These are phyloP conservation scores for Colletotrichum filicis DNA, from an alignment of 2,329 filamentous ascomycete species.

Conservation along the genomic window DNA sequence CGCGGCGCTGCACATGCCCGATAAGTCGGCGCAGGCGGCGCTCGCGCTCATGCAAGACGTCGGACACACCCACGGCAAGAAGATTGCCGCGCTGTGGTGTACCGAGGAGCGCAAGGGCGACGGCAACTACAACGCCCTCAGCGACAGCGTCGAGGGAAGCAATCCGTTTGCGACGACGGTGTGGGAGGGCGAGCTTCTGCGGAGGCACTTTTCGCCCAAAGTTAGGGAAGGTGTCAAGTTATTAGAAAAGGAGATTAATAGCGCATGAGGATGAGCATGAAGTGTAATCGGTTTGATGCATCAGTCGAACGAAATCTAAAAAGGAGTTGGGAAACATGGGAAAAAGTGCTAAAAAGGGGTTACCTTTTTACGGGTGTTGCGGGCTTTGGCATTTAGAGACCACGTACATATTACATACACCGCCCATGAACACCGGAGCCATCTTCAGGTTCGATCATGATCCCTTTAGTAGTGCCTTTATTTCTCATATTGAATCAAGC, in stretches of 20 bases:
- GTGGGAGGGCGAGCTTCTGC: conserved; percentile 92
- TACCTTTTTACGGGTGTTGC: background rate
- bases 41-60: conserved; percentile 83
- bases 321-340: conserved; percentile 16
- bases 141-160: conserved; percentile 80
- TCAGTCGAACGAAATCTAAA: background rate
- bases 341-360: background rate
- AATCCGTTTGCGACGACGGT: conserved; percentile 92
- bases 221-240: conserved; percentile 80
- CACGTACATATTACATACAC: background rate
- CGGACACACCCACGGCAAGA: conserved; percentile 82
- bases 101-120: conserved; percentile 94
- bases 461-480: background rate
- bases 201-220: conserved; percentile 86
- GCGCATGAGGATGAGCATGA: conserved; percentile 12
- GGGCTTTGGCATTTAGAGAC: background rate
- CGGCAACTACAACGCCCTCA: conserved; percentile 81
- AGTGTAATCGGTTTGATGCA: too few species aligned
- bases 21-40: conserved; percentile 86
- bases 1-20: conserved; percentile 84
- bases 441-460: background rate
- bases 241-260: conserved; percentile 72
- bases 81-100: conserved; percentile 89
- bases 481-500: background rate
- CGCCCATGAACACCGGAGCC: background rate